Evolutionary conservation across 1,139 yeast species (phyloP).

Genomic region (Candida pseudoviswanathii): DNA sequence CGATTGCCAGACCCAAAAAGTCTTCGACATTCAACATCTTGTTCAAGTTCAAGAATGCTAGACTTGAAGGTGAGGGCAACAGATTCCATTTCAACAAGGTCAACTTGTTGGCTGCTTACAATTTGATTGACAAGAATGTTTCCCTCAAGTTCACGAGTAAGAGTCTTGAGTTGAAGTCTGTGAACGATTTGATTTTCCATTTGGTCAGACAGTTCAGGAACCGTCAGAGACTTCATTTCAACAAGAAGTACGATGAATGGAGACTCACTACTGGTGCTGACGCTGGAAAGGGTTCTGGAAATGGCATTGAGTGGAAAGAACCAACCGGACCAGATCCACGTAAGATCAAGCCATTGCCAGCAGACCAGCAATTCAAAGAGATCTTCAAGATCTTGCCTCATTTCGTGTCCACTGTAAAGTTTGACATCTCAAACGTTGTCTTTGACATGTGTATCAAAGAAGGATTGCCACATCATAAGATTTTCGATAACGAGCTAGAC

Average conservation of each 20-base stretch:
- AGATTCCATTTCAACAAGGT: constrained; percentile 30
- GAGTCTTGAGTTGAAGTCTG: constrained; percentile 33
- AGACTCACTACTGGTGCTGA: constrained; percentile 6
- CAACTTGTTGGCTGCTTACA: constrained; percentile 30
- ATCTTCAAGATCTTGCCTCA: constrained; percentile 37
- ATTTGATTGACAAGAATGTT: constrained; percentile 23
- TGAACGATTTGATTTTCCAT: constrained; percentile 42
- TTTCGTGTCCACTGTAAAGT: constrained; percentile 27
- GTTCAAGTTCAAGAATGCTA: constrained; percentile 36
- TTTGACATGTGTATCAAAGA: constrained; percentile 46
- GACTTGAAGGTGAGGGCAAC: constrained; percentile 37
- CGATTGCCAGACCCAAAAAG: constrained; percentile 10
- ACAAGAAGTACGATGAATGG: constrained; percentile 25
- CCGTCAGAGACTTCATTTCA: constrained; percentile 27
- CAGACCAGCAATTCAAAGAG: constrained; percentile 18
- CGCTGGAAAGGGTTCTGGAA: constrained; percentile 4
- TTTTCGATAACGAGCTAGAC: constrained; percentile 26
- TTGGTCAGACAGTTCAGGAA: constrained; percentile 38
- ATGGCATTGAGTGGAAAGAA: not conserved
- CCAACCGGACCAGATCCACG: not conserved
- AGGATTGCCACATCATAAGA: constrained; percentile 37
- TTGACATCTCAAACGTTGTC: constrained; percentile 30
- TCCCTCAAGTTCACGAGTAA: constrained; percentile 31
- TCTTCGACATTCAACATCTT: constrained; percentile 20
- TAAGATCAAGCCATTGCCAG: not conserved